Evolutionary conservation across 345 rosid genomes (phyloP), one percentile per base, ranked within the genome.

Genomic region (Toxicodendron radicans): DNA sequence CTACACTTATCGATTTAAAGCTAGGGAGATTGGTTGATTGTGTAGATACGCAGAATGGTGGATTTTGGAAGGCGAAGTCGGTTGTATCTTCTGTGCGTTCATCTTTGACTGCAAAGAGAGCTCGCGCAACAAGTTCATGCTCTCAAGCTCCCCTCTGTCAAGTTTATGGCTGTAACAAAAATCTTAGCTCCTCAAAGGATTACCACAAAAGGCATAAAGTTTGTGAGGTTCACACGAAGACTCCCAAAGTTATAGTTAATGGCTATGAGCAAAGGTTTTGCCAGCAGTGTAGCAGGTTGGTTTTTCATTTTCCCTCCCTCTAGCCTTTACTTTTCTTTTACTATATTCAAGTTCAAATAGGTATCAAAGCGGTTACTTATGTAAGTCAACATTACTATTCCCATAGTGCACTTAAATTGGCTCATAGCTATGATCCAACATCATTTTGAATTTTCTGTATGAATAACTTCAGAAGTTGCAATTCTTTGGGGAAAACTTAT

Each of bases 211-310:
- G 91, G 73, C 88, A 87, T 71, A 87, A 77, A 78, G 88, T 87
- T 64, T 87, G 91, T 60, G 91, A 87, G 66, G 78, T 58, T 75
- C 91, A 87, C 79, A 78, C 91, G 49, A 87, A 85, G 78, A 85
- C 91, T 13, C 60, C 89, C 23, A 85, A 71, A 77, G 91, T 85
- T 38, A 77, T 87, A 16, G 91, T 87, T 12, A 85, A 85, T 32
- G 91, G 88, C 54, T 52, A 76, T 11, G 85, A 87, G 38, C 85
- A 87, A 81, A 83, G 91, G 68, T 87, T 87, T 82, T 87, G 91
- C 77, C 91, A 87, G 78, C 91, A 87, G 64, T 87, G 91, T 63
- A 87, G 91, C 82, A 83, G 88, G 91, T 87, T 70, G 45, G 79
- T 58, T 58, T 43, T 21, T 58, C 58, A 9, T 56, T 14, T 52